Conservation (phyloP, 129 eudicot species). For the Glebionis coronaria region DNA sequence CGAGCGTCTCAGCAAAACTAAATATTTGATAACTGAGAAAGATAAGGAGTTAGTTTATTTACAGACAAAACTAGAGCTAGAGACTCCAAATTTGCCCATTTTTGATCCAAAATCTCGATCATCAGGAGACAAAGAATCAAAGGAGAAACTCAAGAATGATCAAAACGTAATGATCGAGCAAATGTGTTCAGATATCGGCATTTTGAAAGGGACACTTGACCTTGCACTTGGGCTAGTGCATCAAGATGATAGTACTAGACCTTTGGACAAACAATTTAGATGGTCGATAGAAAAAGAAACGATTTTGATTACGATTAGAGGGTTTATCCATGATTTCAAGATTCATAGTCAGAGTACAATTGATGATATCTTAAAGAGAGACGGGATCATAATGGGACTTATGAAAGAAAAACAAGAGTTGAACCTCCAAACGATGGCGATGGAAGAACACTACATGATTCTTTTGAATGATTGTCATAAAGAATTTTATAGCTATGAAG, state of each 20-base stretch:
- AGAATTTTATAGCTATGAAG: constrained; percentile 25
- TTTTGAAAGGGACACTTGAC: constrained; percentile 50
- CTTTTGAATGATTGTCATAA: constrained; percentile 32
- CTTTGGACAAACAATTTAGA: constrained; percentile 47
- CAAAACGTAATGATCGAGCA: constrained; percentile 34
- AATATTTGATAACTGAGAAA: constrained; percentile 36
- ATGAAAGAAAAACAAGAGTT: constrained; percentile 29
- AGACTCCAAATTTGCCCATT: constrained; percentile 23
- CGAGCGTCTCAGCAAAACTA: constrained; percentile 41
- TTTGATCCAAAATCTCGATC: constrained; percentile 19
- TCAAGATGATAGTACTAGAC: constrained; percentile 28
- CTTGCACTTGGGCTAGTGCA: constrained; percentile 48
- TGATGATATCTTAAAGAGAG: constrained; percentile 23
- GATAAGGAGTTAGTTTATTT: constrained; percentile 43
- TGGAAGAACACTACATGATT: constrained; percentile 45
- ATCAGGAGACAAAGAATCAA: constrained; percentile 21
- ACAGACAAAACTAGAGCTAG: too few species aligned
- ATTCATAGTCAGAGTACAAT: constrained; percentile 18
- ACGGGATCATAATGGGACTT: constrained; percentile 37
- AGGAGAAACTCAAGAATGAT: constrained; percentile 30
- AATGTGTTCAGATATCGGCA: constrained; percentile 52
- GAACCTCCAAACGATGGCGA: constrained; percentile 23
- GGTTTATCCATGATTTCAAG: constrained; percentile 36
- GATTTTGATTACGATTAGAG: constrained; percentile 30
- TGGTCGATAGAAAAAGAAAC: constrained; percentile 53